Percentiles rank a stretch among this genome's conserved stretches.
Conservation (phyloP, 163 green algal species). For the Prototheca wickerhamii region DNA sequence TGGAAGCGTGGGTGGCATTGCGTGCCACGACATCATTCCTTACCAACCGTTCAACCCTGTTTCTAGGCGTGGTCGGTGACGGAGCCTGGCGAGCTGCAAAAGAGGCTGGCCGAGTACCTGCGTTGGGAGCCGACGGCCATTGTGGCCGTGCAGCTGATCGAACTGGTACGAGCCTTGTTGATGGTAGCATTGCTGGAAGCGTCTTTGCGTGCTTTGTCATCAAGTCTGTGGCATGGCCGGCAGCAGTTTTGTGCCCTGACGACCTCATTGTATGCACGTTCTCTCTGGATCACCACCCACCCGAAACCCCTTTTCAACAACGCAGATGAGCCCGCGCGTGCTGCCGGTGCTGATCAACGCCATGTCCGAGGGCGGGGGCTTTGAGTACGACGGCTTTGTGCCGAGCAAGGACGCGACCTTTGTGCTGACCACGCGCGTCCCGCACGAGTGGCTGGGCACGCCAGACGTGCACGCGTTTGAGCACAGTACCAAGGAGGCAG, state of each 20-base stretch:
- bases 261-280: no score
- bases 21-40: no score
- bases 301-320: no score
- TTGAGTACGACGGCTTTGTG: constrained; percentile 19
- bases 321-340: constrained; percentile 6
- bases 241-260: no score
- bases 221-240: no score
- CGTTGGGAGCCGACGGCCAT: not conserved
- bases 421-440: constrained; percentile 14
- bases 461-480: not conserved
- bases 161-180: not conserved
- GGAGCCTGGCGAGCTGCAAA: not conserved
- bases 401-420: constrained; percentile 21
- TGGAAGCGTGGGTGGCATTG: no score
- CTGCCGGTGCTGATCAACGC: constrained; percentile 29
- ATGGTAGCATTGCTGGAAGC: no score
- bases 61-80: not conserved
- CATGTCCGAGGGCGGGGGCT: constrained; percentile 21
- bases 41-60: not conserved
- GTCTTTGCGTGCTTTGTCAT: no score
- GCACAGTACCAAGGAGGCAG: not conserved
- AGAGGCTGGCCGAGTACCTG: not conserved
- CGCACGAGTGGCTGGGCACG: not conserved
- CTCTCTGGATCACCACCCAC: no score
- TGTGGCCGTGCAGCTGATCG: not conserved